Base-by-base conservation (phyloP, 805 yeast species). In the Spathaspora boniae region DNA sequence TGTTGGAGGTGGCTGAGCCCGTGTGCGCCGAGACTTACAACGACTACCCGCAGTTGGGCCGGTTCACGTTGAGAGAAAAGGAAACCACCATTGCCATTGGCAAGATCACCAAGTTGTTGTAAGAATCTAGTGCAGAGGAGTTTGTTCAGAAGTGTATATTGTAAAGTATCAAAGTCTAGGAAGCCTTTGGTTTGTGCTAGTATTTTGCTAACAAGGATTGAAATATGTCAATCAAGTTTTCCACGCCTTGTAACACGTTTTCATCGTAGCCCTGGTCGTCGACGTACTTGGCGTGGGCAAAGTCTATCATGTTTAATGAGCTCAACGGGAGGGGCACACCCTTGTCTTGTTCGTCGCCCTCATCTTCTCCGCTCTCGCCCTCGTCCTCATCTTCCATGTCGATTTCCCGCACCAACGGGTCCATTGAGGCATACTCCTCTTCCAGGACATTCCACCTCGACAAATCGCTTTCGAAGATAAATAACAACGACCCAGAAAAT, bases 71-170 rank as follows among this genome's bases (percentile, higher is more conserved):
- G 62, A 88, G 99, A 76, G 98, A 93, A 67, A 98, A 93, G 70
- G 98, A 98, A 59, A 80, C 80, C 44, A 93, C 98, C 36, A 89
- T 93, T 66, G 99, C 98, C 47, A 93, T 93, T 63, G 99, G 99
- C 68, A 89, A 91, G 68, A 87, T 93, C 54, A 86, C 95, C 41
- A 91, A 91, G 70, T 70, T 93, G 46, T 70, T 88, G 61, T 81
- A 75, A 38, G 14, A 2, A 12, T 22, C 12, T 22, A 11, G 25
- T 22, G 12, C 12, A 22, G 12, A 22, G n/a, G n/a, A n/a, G n/a
- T n/a, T n/a, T n/a, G n/a, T n/a, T n/a, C n/a, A n/a, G n/a, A n/a
- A n/a, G n/a, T n/a, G n/a, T n/a, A n/a, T n/a, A n/a, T n/a, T n/a
- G n/a, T n/a, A n/a, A n/a, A n/a, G n/a, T n/a, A n/a, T n/a, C n/a